Conservation (phyloP, 108 stramenopile species). For the Cylindrotheca fusiformis region DNA sequence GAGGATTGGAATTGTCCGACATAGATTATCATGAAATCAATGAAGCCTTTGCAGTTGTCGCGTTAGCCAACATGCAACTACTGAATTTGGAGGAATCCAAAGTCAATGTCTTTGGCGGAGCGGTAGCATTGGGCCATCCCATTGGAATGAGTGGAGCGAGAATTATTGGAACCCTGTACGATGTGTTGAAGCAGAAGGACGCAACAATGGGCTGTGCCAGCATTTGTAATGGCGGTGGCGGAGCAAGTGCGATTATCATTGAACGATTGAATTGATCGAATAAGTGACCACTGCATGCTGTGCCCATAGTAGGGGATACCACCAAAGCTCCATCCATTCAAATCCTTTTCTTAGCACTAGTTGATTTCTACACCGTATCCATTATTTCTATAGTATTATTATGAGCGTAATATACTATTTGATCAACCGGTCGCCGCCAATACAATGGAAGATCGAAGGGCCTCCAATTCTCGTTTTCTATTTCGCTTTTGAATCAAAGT, state of each 20-base stretch:
- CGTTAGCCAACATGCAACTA: conserved; percentile 87
- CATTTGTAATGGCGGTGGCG: conserved; percentile 99
- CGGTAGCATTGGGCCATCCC: conserved; percentile 94
- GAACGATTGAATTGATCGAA: conserved; percentile 68
- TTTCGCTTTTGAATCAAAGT: background rate
- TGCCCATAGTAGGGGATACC: background rate
- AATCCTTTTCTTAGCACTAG: background rate
- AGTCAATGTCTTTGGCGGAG: conserved; percentile 95
- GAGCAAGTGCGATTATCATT: conserved; percentile 93
- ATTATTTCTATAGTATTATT: too few species aligned
- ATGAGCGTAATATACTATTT: too few species aligned
- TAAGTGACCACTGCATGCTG: too few species aligned
- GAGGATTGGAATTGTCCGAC: conserved; percentile 67
- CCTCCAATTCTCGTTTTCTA: background rate
- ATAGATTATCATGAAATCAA: conserved; percentile 97
- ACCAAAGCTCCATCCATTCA: too few species aligned
- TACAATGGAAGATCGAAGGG: background rate
- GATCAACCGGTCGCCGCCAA: too few species aligned
- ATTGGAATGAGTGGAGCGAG: conserved; percentile 94
- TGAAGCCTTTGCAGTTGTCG: conserved; percentile 97
- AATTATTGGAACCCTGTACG: conserved; percentile 88
- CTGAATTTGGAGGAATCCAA: conserved; percentile 68
- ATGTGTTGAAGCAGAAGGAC: conserved; percentile 83
- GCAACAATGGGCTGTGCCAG: conserved; percentile 90
- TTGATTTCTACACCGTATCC: background rate